These are phyloP conservation scores for Lenwebbia sp. DNA, from an alignment of 345 rosid genomes.

Conservation along the genomic window DNA sequence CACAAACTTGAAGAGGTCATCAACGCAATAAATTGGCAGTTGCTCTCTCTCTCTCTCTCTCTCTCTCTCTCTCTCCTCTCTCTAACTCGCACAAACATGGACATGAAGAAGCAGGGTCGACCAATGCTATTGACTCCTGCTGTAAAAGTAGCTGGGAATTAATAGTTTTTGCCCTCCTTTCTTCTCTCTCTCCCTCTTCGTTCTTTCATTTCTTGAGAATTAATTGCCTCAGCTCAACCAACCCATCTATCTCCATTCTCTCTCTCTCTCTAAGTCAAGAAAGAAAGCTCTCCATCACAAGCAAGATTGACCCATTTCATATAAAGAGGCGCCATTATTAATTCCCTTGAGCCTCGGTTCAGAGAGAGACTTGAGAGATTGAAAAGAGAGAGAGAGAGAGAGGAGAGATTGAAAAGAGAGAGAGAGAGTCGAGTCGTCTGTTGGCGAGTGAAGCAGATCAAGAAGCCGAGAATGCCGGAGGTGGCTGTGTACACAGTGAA, in stretches of 20 bases:
- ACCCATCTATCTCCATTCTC: background rate
- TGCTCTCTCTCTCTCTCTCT: background rate
- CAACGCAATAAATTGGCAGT: background rate
- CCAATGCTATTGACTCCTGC: background rate
- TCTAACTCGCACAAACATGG: background rate
- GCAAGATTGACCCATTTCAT: background rate
- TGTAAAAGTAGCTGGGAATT: background rate
- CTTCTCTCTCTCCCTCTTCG: background rate
- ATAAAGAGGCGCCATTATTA: background rate
- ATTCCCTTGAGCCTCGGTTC: background rate
- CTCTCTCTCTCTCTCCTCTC: background rate
- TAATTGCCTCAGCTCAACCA: constrained; percentile 16
- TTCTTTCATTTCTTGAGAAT: background rate
- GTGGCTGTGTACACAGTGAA: constrained; percentile 40
- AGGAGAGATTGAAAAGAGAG: background rate
- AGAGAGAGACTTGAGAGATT: background rate
- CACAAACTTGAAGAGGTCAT: background rate
- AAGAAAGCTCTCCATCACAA: background rate
- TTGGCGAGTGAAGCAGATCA: background rate
- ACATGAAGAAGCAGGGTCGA: background rate
- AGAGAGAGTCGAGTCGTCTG: background rate
- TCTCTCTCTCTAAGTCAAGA: background rate
- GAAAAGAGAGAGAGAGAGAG: background rate
- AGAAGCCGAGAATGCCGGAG: constrained; percentile 5
- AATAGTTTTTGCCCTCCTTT: background rate